Conservation (phyloP, 306 rosid genomes). For the Inga oerstediana region DNA sequence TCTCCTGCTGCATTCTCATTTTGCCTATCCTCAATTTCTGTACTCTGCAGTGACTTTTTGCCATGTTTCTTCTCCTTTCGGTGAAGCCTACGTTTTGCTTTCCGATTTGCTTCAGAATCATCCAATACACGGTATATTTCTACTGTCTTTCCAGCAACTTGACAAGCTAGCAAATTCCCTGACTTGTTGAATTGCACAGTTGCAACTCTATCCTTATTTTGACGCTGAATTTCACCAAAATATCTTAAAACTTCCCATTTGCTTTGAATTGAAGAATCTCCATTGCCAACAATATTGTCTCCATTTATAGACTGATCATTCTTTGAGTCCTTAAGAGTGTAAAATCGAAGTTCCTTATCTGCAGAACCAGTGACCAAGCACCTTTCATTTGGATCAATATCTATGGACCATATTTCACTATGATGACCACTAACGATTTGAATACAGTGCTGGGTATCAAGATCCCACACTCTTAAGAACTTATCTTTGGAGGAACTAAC, state of each 20-base stretch:
- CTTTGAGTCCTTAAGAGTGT: conserved; percentile 55
- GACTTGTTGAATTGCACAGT: conserved; percentile 78
- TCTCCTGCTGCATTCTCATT: conserved; percentile 46
- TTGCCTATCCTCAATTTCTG: conserved; percentile 51
- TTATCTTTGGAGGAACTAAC: conserved; percentile 92
- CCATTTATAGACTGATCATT: conserved; percentile 49
- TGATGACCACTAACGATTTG: conserved; percentile 94
- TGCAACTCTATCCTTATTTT: conserved; percentile 86
- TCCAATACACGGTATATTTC: conserved; percentile 85
- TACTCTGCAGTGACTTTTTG: conserved; percentile 45
- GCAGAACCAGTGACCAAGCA: conserved; percentile 90
- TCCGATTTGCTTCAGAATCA: conserved; percentile 77
- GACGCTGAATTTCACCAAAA: conserved; percentile 88
- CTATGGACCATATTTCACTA: conserved; percentile 94
- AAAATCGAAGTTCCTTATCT: conserved; percentile 83
- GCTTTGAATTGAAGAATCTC: conserved; percentile 46
- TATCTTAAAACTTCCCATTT: conserved; percentile 80
- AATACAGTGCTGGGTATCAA: conserved; percentile 96
- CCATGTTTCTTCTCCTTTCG: conserved; percentile 82
- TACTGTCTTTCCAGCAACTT: conserved; percentile 84
- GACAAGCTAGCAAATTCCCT: conserved; percentile 88
- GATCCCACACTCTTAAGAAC: conserved; percentile 96
- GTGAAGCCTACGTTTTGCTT: conserved; percentile 84
- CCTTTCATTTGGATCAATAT: conserved; percentile 71
- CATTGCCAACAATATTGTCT: conserved; percentile 34